A percentile compares a stretch with the other conserved stretches of the same genome.
Conservation (phyloP, 2,329 filamentous ascomycete genomes). For the Aspergillus jensenii region DNA sequence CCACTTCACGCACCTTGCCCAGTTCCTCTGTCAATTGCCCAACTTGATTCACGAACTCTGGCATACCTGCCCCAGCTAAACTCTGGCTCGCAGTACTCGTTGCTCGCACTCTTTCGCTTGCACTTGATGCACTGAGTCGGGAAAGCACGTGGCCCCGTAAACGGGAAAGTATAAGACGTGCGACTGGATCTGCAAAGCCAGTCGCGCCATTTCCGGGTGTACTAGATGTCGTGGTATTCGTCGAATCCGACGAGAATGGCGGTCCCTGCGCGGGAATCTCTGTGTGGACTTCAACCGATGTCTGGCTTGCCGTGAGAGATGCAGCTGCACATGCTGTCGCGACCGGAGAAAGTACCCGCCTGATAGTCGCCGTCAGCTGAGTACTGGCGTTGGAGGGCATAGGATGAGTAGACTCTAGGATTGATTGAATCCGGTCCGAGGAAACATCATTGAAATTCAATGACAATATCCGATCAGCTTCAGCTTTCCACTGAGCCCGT, state of each 20-base stretch:
- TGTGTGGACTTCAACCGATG: constrained; percentile 26
- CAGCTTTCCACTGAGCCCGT: constrained; percentile 62
- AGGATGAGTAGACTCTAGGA: constrained; percentile 49
- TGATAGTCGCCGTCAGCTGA: constrained; percentile 48
- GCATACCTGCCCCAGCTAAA: constrained; percentile 59
- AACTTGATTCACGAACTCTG: constrained; percentile 62
- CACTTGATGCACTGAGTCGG: constrained; percentile 60
- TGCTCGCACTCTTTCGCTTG: constrained; percentile 58
- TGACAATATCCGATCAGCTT: constrained; percentile 60
- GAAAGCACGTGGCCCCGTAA: constrained; percentile 56
- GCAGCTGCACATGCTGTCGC: constrained; percentile 38
- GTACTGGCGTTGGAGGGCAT: constrained; percentile 47
- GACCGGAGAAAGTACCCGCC: constrained; percentile 56
- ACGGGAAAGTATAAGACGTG: constrained; percentile 60
- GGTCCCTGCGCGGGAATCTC: constrained; percentile 58
- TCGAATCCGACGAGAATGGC: constrained; percentile 47
- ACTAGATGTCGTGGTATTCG: constrained; percentile 3
- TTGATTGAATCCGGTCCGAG: constrained; percentile 43
- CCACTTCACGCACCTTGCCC: constrained; percentile 57
- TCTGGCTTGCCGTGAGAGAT: constrained; percentile 19
- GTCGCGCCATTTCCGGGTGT: constrained; percentile 24
- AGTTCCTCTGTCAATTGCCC: constrained; percentile 60
- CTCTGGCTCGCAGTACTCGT: constrained; percentile 60
- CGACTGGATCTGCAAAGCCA: constrained; percentile 59
- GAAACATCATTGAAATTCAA: constrained; percentile 45